Evolutionary conservation across 1,284 basidiomycete species (phyloP).

Genomic region (Sporisorium exsertum): DNA sequence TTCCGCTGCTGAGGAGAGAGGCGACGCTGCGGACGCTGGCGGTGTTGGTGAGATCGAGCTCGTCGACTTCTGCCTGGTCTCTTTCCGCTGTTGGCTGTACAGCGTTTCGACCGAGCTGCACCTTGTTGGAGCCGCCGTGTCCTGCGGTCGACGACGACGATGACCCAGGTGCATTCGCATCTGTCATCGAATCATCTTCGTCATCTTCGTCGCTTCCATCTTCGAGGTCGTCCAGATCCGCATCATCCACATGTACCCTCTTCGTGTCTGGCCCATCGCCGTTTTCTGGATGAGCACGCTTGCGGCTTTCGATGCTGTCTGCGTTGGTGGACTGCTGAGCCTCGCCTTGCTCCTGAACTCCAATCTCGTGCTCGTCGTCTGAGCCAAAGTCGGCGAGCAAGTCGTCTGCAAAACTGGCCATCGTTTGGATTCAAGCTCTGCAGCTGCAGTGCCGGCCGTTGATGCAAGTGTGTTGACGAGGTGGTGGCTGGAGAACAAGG

Average conservation of each 20-base stretch:
- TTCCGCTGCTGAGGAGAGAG: conserved; percentile 84
- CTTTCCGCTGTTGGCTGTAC: conserved; percentile 91
- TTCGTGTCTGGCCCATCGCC: conserved; percentile 71
- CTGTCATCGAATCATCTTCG: conserved; percentile 15
- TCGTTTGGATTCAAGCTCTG: conserved; percentile 27
- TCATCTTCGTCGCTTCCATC: conserved; percentile 42
- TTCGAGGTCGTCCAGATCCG: conserved; percentile 61
- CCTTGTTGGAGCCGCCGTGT: conserved; percentile 5
- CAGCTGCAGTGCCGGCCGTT: not conserved
- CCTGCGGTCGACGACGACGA: conserved; percentile 11
- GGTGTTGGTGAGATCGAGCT: conserved; percentile 87
- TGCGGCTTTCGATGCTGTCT: conserved; percentile 71
- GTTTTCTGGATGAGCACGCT: conserved; percentile 67
- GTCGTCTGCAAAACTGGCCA: conserved; percentile 79
- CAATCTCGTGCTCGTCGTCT: conserved; percentile 72
- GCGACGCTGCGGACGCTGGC: conserved; percentile 88
- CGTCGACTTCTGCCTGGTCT: conserved; percentile 89
- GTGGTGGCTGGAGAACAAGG: conserved; percentile 1
- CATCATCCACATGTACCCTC: conserved; percentile 45
- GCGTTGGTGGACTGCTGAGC: conserved; percentile 52
- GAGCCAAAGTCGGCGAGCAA: conserved; percentile 81
- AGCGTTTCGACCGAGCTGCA: conserved; percentile 81
- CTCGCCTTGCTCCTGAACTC: conserved; percentile 56
- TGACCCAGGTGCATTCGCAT: conserved; percentile 17
- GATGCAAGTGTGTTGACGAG: not conserved